Base-by-base conservation (phyloP, 164 flowering plant species). In the Brasenia schreberi region DNA sequence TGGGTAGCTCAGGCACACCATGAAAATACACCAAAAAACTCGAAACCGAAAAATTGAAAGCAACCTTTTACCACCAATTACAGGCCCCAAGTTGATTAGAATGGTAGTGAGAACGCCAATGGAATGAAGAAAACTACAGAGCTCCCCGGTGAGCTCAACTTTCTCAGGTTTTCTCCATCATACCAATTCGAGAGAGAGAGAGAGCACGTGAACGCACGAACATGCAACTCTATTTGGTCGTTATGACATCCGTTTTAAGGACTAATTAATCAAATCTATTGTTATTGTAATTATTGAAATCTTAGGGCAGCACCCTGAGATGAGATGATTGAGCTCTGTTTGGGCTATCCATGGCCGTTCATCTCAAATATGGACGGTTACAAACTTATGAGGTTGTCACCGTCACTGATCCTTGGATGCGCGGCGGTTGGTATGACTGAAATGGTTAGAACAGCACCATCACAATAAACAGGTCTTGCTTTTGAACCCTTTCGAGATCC, bases 241-340 rank as follows among this genome's bases (percentile, higher is more conserved):
- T 39, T 19, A 62, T 66, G n/a, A n/a, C 69, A 14, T 49, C 23
- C 17, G 67, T 65, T 69, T 66, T 69, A 16, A 14, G 49, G 23
- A 63, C 74, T 68, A 74, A 71, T 49, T 49, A 49, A 49, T 49
- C 56, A 49, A 14, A 49, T 5, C 39, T 9, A 49, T 49, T 14
- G 16, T 49, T 9, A 49, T 49, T 14, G 16, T 49, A 49, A 14
- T 49, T 49, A 49, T 49, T 49, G 16, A 49, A 49, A 49, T 33
- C 39, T 33, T 33, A 49, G 9, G 56, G 56, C 56, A 49, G 39
- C 56, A 49, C 4, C 56, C 3, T 49, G 56, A 9, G 12, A 44
- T 10, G 52, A 6, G n/a, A 9, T 49, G 16, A 49, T 49, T 49
- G 56, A 49, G 16, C 56, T 9, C 7, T 9, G 4, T 49, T 49